Evolutionary conservation across 2,329 filamentous ascomycete genomes (phyloP).

Genomic region (Aspergillus aculeatus): DNA sequence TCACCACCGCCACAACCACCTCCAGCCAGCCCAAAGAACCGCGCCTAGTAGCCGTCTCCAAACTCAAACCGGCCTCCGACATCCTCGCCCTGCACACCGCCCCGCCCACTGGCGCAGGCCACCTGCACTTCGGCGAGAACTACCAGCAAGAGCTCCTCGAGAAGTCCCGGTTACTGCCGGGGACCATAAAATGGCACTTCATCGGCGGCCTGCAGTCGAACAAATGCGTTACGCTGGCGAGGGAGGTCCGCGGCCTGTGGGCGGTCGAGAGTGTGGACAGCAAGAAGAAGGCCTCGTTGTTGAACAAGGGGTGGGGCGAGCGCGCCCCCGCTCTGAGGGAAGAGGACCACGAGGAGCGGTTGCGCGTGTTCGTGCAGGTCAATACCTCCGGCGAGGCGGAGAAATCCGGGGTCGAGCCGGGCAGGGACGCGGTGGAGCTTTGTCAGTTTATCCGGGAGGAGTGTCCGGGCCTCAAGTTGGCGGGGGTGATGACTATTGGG

Average conservation of each 20-base stretch:
- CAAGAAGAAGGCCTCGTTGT: constrained; percentile 77
- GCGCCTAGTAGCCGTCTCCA: constrained; percentile 90
- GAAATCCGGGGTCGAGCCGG: constrained; percentile 79
- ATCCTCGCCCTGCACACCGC: constrained; percentile 76
- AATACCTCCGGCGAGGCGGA: constrained; percentile 87
- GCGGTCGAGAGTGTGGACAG: constrained; percentile 89
- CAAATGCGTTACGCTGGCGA: constrained; percentile 83
- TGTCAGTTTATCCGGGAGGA: constrained; percentile 68
- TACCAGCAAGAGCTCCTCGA: constrained; percentile 87
- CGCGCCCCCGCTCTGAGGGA: constrained; percentile 39
- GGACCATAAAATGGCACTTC: constrained; percentile 83
- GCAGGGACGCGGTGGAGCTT: constrained; percentile 56
- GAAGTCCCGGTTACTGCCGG: constrained; percentile 77
- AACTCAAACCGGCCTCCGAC: constrained; percentile 90
- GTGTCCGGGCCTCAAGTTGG: constrained; percentile 71
- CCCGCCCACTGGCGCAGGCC: constrained; percentile 44
- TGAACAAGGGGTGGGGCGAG: constrained; percentile 72
- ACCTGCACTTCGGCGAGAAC: constrained; percentile 92
- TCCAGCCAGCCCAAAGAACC: constrained; percentile 23
- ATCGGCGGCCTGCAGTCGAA: constrained; percentile 92
- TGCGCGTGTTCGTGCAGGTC: constrained; percentile 85
- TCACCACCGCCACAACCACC: constrained; percentile 49
- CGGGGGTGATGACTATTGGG: constrained; percentile 95
- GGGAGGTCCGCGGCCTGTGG: constrained; percentile 82
- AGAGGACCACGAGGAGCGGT: constrained; percentile 37